Base-by-base conservation (phyloP, 108 stramenopile species). In the Nitzschia palea region DNA sequence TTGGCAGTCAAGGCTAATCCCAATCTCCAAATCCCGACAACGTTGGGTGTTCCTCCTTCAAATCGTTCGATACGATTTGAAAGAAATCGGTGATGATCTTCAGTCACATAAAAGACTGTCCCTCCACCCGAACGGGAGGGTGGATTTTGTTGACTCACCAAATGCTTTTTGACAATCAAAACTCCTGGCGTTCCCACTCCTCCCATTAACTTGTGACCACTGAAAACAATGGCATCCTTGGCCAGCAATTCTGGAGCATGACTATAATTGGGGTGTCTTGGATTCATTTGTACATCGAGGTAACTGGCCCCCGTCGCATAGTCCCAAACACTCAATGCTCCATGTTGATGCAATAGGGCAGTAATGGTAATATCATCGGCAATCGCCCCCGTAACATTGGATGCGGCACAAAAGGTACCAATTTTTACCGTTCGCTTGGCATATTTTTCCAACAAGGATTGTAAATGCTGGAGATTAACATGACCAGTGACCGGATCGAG, bases 31-130 rank as follows among this genome's bases (percentile, higher is more conserved):
- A 95, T 86, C 5, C 97, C 96, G 31, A 94, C 68, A 2, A 98
- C 86, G 71, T 97, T 87, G 0, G 98, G 97, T n/a, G 98, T 97
- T 8, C 99, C 99, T 0, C 97, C 99, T 80, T 99, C 99, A 68
- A 97, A 97, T 51, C 99, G 71, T 68, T 98, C 97, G 9, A 95
- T 89, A 26, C 91, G 91, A 79, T 99, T 95, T 52, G 92, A 88
- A 44, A 94, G 64, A 67, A 97, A 99, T 31, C 96, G 83, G 76
- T 98, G 98, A 60, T 87, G 79, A 44, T 74, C 55, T 44, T 91
- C 61, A 12, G 95, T 96, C 42, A 98, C 97, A 73, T 96, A 98
- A 71, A 97, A 97, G 9, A 98, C 98, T 0, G 98, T 98, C 30
- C 99, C 99, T n/a, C 99, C 99, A 3, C 73, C 73, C 18, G 82